Evolutionary conservation across 352 stramenopile genomes (phyloP), one percentile per base, ranked within the genome.

Genomic region (Phytophthora brassicae): DNA sequence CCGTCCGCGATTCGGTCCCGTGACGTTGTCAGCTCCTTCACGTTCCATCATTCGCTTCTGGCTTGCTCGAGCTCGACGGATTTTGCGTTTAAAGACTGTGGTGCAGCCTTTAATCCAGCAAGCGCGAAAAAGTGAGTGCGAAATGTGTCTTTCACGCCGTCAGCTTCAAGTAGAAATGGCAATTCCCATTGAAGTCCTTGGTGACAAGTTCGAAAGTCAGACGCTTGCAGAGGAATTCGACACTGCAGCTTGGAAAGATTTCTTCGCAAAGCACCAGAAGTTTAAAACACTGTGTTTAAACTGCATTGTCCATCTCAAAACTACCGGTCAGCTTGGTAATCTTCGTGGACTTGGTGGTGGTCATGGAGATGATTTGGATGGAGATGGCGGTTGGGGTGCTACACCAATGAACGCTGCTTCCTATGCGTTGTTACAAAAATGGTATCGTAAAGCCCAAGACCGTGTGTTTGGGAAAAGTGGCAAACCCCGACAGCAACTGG

Each of bases 221-320:
- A 85, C 77, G 7, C 77, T 94, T 5, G 75, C 79, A 1, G 88
- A 95, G 26, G 93, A 98, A 56, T 97, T 99, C 54, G 89, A 97
- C 36, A 85, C 97, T 43, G 89, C 88, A 2, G 88, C 91, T 6
- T 99, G 95, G 92, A 99, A 98, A 66, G 84, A 84, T 12, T 99
- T 98, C 59, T 99, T 97, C 57, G 70, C 84, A 33, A 85, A 95
- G 71, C 86, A 98, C 65, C 88, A 98, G 68, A 83, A 82, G 47
- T 98, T 98, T 71, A 91, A 97, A 78, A 98, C 95, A 17, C 79
- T 98, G 23, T 98, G 94, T 57, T 71, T 98, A 16, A 94, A 90
- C 49, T 98, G 96, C 66, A 80, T 98, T 29, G 78, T 89, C 14
- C 81, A 96, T 58, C 57, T 96, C 39, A 85, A 74, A 62, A 82